Base-by-base conservation (phyloP, 23 red algal genomes). In the Gracilaria domingensis region DNA sequence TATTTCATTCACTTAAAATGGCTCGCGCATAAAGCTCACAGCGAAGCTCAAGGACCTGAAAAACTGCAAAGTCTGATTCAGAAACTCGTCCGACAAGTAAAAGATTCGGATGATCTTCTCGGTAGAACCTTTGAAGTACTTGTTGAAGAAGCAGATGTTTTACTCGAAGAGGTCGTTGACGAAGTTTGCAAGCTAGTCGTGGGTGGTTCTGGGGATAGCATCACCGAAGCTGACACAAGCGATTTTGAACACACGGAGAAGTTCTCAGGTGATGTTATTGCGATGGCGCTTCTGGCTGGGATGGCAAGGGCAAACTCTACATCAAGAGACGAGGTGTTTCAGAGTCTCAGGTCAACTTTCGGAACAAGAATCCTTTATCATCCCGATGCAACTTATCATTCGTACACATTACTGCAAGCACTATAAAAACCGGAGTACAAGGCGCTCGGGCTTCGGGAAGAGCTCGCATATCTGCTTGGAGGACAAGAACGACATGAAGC, bases 401-500 rank as follows among this genome's bases (percentile, higher is more conserved):
- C 88, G 17, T 91, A 82, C 59, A 83, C 88, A 23, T 33, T 91
- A 38, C 80, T 91, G 44, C 75, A 81, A 74, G 88, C 88, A 20
- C 48, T 91, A 51, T 77, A 83, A 69, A 79, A 58, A 44, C 67
- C 85, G 11, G 76, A 83, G 37, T 76, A 71, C 77, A 71, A 91
- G 66, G 88, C 61, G 14, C 50, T 91, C 21, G 76, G 76, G 4
- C 61, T 91, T 33, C 88, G 78, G 20, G 88, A 91, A 75, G 88
- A 91, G 40, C 59, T 82, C 0, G 88, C 88, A 75, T 91, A 51
- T 47, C 73, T 91, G 20, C 60, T 91, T 24, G 88, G 88, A 50
- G 14, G 64, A 21, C 76, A 91, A 83, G 88, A 77, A 25, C 88
- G 78, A 39, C 88, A 91, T 73, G 88, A 83, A 49, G 88, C 88